phyloP scores from a whole-genome alignment of 1,139 yeast genomes.

The Debaryomyces sp. region DNA sequence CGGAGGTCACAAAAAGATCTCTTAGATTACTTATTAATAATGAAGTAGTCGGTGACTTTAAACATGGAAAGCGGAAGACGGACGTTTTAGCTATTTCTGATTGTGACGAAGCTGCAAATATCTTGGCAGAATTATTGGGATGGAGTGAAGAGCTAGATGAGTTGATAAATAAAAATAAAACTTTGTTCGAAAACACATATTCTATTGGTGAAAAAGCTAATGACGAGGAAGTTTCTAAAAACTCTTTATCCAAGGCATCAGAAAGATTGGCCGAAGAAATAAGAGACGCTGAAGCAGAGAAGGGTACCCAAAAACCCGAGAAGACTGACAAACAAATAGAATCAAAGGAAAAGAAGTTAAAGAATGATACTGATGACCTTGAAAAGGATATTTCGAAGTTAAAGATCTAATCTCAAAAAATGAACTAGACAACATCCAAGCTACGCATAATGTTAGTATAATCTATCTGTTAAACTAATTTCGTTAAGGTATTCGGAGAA shows the following conservation, averaged over 20 bases:
- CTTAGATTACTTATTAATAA: constrained; percentile 70
- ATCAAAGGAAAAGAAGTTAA: neutral
- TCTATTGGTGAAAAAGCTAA: constrained; percentile 3
- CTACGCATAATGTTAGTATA: neutral
- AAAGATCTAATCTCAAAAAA: constrained; percentile 10
- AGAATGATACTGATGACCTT: constrained; percentile 5
- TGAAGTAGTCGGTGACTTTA: constrained; percentile 77
- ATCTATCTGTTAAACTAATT: neutral
- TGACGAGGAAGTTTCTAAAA: neutral
- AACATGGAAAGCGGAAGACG: constrained; percentile 44
- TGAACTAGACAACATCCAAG: neutral
- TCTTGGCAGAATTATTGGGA: constrained; percentile 57
- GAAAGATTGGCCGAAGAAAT: constrained; percentile 9
- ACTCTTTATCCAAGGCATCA: constrained; percentile 2
- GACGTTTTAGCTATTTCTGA: constrained; percentile 64
- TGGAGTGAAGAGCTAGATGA: constrained; percentile 59
- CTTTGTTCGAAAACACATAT: neutral
- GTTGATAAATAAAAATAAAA: constrained; percentile 25
- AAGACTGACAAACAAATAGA: neutral
- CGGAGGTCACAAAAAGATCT: constrained; percentile 53
- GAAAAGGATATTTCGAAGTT: constrained; percentile 12
- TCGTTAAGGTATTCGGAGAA: neutral
- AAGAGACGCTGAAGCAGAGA: constrained; percentile 9
- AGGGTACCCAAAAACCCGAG: neutral
- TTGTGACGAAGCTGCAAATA: constrained; percentile 64